These are phyloP conservation scores for Teratosphaeria destructans DNA, from an alignment of 2,329 filamentous ascomycete genomes.

Conservation along the genomic window DNA sequence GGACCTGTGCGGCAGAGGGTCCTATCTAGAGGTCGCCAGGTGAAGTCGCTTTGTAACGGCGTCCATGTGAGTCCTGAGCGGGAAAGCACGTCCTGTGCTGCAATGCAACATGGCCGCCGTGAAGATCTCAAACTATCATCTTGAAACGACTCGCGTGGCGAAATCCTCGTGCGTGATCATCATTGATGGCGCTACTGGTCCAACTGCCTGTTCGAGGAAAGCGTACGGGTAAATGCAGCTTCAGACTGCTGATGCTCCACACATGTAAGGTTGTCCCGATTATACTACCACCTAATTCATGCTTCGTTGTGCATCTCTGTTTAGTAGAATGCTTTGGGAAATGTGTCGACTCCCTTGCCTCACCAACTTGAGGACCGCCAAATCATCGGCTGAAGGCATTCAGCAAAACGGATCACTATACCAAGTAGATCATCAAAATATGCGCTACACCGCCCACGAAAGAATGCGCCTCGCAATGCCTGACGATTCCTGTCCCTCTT, in stretches of 20 bases:
- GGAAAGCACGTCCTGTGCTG: background rate
- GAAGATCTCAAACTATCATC: background rate
- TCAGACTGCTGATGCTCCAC: background rate
- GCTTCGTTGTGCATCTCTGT: too few species aligned
- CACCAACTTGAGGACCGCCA: too few species aligned
- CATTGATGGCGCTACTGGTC: background rate
- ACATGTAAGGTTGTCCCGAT: too few species aligned
- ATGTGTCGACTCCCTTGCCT: too few species aligned
- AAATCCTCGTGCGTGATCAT: background rate
- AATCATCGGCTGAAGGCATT: background rate
- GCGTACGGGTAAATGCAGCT: background rate
- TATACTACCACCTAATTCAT: too few species aligned
- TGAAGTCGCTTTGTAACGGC: too few species aligned
- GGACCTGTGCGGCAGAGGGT: background rate
- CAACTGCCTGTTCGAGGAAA: background rate
- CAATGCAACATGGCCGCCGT: background rate
- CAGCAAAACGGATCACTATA: background rate
- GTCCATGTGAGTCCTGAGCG: background rate
- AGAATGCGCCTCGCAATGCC: background rate
- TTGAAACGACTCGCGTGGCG: background rate
- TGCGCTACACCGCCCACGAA: background rate
- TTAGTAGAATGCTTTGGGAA: too few species aligned
- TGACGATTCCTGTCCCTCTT: background rate
- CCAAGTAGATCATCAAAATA: background rate
- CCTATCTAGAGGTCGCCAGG: background rate